Percentiles rank a stretch among this genome's conserved stretches.
Conservation (phyloP, 2,329 filamentous ascomycete species). For the Sphaerulina populicola region DNA sequence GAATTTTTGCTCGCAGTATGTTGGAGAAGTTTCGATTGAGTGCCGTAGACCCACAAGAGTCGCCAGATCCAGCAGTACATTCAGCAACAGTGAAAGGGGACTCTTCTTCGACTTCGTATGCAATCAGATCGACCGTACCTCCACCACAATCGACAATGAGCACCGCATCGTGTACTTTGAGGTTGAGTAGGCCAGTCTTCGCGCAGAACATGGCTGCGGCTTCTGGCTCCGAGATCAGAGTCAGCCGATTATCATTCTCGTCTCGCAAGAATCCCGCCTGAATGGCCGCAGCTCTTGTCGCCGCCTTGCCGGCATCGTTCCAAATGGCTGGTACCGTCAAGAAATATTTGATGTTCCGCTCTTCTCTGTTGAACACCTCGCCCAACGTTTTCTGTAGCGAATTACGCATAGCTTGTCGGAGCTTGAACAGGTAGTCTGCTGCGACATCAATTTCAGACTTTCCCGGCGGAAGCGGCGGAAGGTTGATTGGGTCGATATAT, state of each 20-base stretch:
- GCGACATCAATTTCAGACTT: conserved; percentile 99
- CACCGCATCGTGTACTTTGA: conserved; percentile 98
- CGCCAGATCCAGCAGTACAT: conserved; percentile 92
- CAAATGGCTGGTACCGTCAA: conserved; percentile 98
- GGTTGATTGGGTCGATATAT: conserved; percentile 97
- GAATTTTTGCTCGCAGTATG: conserved; percentile 91
- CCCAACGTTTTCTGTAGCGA: conserved; percentile 93
- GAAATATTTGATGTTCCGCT: conserved; percentile 96
- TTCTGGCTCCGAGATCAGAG: conserved; percentile 91
- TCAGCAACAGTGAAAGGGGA: conserved; percentile 94
- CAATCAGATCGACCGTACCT: conserved; percentile 97
- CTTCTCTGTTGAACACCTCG: conserved; percentile 95
- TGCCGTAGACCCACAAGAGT: conserved; percentile 96
- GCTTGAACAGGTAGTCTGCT: conserved; percentile 97
- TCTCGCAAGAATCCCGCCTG: conserved; percentile 94
- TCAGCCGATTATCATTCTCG: conserved; percentile 94
- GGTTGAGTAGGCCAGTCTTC: conserved; percentile 88
- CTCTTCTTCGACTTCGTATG: conserved; percentile 97
- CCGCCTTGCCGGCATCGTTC: conserved; percentile 98
- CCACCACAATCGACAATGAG: conserved; percentile 97
- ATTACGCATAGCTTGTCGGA: conserved; percentile 92
- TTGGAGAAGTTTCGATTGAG: conserved; percentile 98
- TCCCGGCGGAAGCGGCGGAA: conserved; percentile 90
- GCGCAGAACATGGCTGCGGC: conserved; percentile 96
- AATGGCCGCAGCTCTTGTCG: conserved; percentile 88